Evolutionary conservation across 495 filamentous ascomycete species (phyloP).

Genomic region (Trichocladium uniseriatum): DNA sequence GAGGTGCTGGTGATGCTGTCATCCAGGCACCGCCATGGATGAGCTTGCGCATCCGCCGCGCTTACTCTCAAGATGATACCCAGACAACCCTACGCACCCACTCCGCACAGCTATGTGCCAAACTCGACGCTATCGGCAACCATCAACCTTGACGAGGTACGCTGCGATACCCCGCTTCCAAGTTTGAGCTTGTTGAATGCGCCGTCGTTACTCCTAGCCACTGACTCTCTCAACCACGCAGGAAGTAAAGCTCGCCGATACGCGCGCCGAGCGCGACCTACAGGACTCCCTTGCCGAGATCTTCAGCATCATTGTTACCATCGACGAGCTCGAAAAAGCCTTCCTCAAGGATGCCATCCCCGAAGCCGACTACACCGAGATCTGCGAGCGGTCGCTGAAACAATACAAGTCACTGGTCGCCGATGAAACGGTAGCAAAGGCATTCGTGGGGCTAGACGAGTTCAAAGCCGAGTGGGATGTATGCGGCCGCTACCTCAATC

Average conservation of each 20-base stretch:
- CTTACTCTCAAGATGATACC: constrained; percentile 30
- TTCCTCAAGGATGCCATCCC: constrained; percentile 93
- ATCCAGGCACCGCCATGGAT: constrained; percentile 9
- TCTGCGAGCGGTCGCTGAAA: constrained; percentile 83
- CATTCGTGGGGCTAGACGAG: constrained; percentile 81
- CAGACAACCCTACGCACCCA: constrained; percentile 69
- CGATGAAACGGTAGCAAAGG: constrained; percentile 72
- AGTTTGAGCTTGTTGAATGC: too few relatives aligned
- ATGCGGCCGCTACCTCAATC: constrained; percentile 20
- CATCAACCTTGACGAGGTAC: constrained; percentile 87
- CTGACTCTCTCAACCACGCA: constrained; percentile 23
- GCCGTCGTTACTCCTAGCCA: too few relatives aligned
- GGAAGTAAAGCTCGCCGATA: constrained; percentile 88
- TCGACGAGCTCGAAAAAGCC: constrained; percentile 93
- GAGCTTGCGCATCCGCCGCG: background rate
- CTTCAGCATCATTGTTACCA: constrained; percentile 91
- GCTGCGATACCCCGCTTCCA: too few relatives aligned
- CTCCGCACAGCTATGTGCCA: constrained; percentile 82
- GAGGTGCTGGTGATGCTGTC: background rate
- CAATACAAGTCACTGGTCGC: constrained; percentile 92
- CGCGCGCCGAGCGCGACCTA: constrained; percentile 77
- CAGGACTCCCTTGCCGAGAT: constrained; percentile 95
- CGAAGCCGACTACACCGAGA: constrained; percentile 89
- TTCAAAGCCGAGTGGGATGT: constrained; percentile 93
- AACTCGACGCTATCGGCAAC: constrained; percentile 69